phyloP scores from a whole-genome alignment of 2,329 filamentous ascomycete species.

The Ophiostoma sp. region DNA sequence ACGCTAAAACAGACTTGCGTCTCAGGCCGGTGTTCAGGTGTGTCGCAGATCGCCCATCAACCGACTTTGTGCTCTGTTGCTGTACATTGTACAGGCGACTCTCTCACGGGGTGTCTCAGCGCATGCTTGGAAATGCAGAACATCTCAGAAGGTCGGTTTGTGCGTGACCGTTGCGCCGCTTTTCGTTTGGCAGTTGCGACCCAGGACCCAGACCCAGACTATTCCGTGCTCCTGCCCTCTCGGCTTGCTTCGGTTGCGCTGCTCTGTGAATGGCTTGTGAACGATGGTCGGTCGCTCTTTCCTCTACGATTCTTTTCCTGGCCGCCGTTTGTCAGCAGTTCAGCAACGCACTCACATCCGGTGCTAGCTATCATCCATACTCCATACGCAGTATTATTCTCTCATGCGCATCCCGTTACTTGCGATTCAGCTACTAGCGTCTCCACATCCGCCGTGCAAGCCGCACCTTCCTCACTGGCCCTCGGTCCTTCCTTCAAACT shows the following conservation, averaged over 20 bases:
- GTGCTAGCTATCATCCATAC: no score
- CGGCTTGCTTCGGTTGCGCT: background rate
- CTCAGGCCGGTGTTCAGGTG: conserved; percentile 30
- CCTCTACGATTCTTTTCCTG: background rate
- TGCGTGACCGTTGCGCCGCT: background rate
- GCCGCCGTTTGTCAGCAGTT: background rate
- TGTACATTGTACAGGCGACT: no score
- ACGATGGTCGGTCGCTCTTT: background rate
- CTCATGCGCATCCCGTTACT: background rate
- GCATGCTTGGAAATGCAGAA: background rate
- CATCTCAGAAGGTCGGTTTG: background rate
- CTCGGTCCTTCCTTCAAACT: background rate
- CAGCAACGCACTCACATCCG: background rate
- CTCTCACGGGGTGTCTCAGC: conserved; percentile 8
- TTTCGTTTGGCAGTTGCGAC: conserved; percentile 17
- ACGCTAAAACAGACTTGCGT: conserved; percentile 36
- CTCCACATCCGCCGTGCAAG: conserved; percentile 13
- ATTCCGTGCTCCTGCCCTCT: background rate
- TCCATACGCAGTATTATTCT: no score
- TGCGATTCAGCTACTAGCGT: background rate
- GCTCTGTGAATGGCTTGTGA: background rate
- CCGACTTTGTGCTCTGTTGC: background rate
- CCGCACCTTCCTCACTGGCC: conserved; percentile 17
- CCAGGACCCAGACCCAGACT: background rate
- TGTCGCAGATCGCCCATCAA: conserved; percentile 28